Conservation (phyloP, 768 basidiomycete genomes). For the Hygrocybe coccinea region DNA sequence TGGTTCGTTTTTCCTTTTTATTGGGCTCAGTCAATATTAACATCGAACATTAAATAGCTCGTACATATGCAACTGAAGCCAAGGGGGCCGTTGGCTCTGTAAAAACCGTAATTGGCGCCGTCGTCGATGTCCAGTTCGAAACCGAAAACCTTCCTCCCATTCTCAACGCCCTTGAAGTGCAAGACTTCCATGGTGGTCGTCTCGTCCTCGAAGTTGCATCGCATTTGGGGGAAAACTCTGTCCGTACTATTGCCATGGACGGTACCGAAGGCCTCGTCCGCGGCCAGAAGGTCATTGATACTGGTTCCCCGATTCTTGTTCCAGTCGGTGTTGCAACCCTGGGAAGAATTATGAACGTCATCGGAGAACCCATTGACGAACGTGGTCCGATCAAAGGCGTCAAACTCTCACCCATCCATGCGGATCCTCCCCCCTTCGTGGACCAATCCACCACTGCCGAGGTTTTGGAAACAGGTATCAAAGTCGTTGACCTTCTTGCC, state of each 20-base stretch:
- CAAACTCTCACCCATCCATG: constrained; percentile 89
- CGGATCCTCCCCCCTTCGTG: constrained; percentile 94
- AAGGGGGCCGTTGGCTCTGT: constrained; percentile 69
- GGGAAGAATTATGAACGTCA: constrained; percentile 99
- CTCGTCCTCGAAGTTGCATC: constrained; percentile 99
- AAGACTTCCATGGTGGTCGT: constrained; percentile 88
- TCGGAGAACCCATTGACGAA: constrained; percentile 99
- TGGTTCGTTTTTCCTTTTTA: constrained; percentile 40
- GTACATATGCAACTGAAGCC: constrained; percentile 89
- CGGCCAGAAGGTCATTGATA: constrained; percentile 95
- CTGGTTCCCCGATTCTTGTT: constrained; percentile 92
- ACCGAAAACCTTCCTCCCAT: constrained; percentile 93
- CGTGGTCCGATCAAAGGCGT: constrained; percentile 98
- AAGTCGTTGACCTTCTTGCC: constrained; percentile 98
- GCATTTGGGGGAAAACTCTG: constrained; percentile 98
- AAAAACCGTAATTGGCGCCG: constrained; percentile 99
- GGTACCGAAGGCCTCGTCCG: constrained; percentile 99
- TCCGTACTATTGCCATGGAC: constrained; percentile 99
- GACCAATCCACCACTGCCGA: constrained; percentile 99
- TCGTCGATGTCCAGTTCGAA: constrained; percentile 99
- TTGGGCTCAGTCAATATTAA: constrained; percentile 4
- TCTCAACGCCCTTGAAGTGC: constrained; percentile 97
- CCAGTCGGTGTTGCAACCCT: constrained; percentile 93
- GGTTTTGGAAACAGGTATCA: constrained; percentile 99
- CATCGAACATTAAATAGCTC: constrained; percentile 44